phyloP scores from a whole-genome alignment of 352 stramenopile species.

The Phytophthora lateralis region DNA sequence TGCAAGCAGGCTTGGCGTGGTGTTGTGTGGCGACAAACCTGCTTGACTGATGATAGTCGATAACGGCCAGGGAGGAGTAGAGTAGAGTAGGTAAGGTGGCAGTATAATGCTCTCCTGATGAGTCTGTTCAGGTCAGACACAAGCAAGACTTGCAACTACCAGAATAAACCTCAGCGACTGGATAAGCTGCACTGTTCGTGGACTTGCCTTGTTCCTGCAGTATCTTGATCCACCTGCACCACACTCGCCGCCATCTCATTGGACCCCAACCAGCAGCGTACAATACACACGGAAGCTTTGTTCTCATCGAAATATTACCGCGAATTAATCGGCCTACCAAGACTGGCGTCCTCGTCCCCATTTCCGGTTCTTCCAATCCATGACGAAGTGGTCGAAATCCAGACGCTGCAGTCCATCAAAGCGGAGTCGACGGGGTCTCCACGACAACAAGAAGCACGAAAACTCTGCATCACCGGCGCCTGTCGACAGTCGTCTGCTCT shows the following conservation, averaged over 20 bases:
- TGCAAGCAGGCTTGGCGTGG: conserved; percentile 1
- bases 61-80: conserved; percentile 11
- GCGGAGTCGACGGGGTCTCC: conserved; percentile 9
- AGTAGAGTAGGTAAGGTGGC: conserved; percentile 29
- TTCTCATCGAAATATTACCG: conserved; percentile 73
- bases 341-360: conserved; percentile 28
- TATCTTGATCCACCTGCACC: background rate
- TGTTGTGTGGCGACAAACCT: conserved; percentile 15
- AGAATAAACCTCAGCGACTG: background rate
- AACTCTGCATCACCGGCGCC: conserved; percentile 11
- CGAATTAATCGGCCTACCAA: conserved; percentile 52
- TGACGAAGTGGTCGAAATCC: conserved; percentile 26
- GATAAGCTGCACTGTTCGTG: background rate
- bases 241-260: background rate
- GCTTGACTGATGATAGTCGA: conserved; percentile 9
- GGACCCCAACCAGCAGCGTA: conserved; percentile 1
- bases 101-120: conserved; percentile 19
- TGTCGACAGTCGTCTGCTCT: conserved; percentile 24
- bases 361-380: conserved; percentile 24
- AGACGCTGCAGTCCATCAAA: conserved; percentile 24
- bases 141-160: background rate
- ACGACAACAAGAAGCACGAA: conserved; percentile 21
- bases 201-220: background rate
- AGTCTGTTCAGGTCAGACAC: conserved; percentile 11
- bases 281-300: conserved; percentile 22